phyloP scores from a whole-genome alignment of 768 basidiomycete genomes.

The Suillus lakei region DNA sequence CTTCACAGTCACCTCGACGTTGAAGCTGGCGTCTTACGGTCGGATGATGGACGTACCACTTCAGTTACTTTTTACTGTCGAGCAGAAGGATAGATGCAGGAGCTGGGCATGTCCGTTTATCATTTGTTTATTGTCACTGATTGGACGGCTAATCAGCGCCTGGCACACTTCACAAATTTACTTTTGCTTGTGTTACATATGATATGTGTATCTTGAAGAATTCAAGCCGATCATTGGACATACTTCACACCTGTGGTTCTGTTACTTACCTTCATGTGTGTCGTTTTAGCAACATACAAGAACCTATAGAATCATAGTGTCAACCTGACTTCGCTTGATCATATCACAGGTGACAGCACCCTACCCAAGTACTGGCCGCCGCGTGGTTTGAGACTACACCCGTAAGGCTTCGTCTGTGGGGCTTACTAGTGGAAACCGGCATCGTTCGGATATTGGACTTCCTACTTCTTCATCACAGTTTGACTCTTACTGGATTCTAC shows the following conservation, averaged over 20 bases:
- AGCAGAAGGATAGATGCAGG: conserved; percentile 53
- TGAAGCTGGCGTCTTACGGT: conserved; percentile 36
- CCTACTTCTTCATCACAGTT: conserved; percentile 6
- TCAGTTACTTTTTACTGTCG: conserved; percentile 41
- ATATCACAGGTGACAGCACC: conserved; percentile 3
- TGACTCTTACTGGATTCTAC: background rate
- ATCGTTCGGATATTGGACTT: background rate
- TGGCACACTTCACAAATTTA: conserved; percentile 44
- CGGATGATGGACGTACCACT: conserved; percentile 22
- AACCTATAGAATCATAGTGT: background rate
- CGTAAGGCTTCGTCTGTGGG: conserved; percentile 2
- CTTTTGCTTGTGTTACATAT: background rate
- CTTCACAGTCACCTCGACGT: conserved; percentile 48
- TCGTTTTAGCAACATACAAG: background rate
- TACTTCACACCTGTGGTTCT: background rate
- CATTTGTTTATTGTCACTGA: conserved; percentile 43
- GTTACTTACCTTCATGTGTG: background rate
- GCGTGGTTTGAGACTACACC: background rate
- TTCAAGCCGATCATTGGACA: background rate
- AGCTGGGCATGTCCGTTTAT: conserved; percentile 78
- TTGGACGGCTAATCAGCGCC: conserved; percentile 74
- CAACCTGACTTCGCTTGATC: background rate
- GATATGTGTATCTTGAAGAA: background rate
- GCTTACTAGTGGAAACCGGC: background rate
- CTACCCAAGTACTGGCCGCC: background rate